Evolutionary conservation across 768 basidiomycete species (phyloP).

Genomic region (Leucosporidium yakuticum): DNA sequence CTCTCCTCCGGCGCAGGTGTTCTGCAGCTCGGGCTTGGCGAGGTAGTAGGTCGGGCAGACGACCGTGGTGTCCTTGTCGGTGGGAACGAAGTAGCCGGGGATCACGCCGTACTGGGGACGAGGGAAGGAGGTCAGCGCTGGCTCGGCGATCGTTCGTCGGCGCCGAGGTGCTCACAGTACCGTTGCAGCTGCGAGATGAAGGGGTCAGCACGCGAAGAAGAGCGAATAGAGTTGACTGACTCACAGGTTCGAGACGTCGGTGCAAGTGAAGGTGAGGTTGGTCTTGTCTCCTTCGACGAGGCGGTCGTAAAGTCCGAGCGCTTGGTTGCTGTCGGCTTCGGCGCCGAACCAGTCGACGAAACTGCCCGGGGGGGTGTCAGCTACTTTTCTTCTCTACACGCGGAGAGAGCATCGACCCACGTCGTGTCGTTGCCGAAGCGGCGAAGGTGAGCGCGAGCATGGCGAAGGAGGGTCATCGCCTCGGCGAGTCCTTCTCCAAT

Average conservation of each 20-base stretch:
- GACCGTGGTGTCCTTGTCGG: constrained; percentile 15
- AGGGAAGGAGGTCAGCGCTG: neutral
- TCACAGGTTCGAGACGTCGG: constrained; percentile 23
- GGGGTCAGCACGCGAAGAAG: too few species aligned
- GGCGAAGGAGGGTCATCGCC: constrained; percentile 17
- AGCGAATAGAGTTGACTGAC: neutral
- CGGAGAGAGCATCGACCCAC: constrained; percentile 6
- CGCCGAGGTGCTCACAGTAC: too few species aligned
- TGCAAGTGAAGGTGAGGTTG: constrained; percentile 27
- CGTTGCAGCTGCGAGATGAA: too few species aligned
- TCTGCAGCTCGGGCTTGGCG: constrained; percentile 20
- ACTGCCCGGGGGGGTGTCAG: constrained; percentile 2
- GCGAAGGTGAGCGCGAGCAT: constrained; percentile 26
- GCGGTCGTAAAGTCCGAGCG: constrained; percentile 31
- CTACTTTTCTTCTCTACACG: neutral
- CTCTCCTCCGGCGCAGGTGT: constrained; percentile 20
- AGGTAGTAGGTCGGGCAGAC: constrained; percentile 32
- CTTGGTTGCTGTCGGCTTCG: constrained; percentile 16
- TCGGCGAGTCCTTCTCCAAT: constrained; percentile 31
- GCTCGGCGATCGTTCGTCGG: too few species aligned
- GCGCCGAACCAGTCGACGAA: constrained; percentile 33
- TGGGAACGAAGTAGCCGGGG: constrained; percentile 21
- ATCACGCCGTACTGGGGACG: constrained; percentile 27
- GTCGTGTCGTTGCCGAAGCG: constrained; percentile 28
- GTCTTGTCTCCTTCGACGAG: constrained; percentile 31